Base-by-base conservation (phyloP, 371 early-diverging fungal species). In the Apophysomyces ossiformis region DNA sequence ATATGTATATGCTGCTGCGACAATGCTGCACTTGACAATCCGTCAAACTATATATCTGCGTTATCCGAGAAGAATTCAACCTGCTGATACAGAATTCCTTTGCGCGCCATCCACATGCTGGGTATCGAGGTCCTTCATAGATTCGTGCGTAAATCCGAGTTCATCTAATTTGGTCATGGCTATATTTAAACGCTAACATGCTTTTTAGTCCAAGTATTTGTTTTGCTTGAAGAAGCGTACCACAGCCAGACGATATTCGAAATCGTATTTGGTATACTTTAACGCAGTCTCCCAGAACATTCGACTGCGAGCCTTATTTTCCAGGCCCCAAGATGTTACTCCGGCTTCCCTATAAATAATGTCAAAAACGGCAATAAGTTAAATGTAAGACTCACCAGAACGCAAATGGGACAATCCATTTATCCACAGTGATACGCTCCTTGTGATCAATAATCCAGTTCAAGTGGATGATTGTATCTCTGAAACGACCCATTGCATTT, bases 381-480 rank as follows among this genome's bases (percentile, higher is more conserved):
- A 3, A 18, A 39, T 26, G 4, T 4, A 13, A 18, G 5, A 12
- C 70, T 67, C 83, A 82, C 85, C 87, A 88, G 46, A 75, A 85
- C 5, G 89, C 84, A 70, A 83, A 88, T 7, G 89, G 89, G 0
- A 85, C 77, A 9, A 87, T 76, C 85, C 85, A 88, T 50, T 80
- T 85, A 59, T 87, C 89, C 0, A 73, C 69, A 5, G 50, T 54
- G 37, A 85, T 81, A n/a, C 78, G 74, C 4, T 76, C 75, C 37
- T 82, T 75, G 57, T 85, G 79, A 50, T 87, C 89, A 50, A 86
- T 74, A 57, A 88, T 87, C 89, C 89, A 88, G 59, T 81, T 83
- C 57, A 86, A 62, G 50, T 83, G 80, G 37, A 79, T 80, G 37
- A 83, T 79, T 3, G 80, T 57, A 21, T 79, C 79, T 13, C 67